Conservation (phyloP, 2,329 filamentous ascomycete species). For the Bertia moriformis region DNA sequence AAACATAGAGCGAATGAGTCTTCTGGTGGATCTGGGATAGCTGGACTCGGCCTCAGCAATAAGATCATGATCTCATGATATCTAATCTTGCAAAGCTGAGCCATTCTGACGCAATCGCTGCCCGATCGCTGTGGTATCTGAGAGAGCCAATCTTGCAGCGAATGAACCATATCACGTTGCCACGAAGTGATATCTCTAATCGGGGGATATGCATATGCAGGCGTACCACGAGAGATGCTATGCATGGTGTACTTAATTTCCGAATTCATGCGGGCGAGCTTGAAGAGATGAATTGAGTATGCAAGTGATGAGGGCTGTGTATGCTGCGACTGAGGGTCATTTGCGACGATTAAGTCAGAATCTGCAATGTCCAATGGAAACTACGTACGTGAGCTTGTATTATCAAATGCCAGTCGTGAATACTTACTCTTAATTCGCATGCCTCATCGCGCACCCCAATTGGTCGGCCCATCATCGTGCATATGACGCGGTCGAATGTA, state of each 20-base stretch:
- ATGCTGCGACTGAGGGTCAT: neutral
- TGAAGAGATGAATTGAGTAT: constrained; percentile 32
- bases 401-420: too few species aligned
- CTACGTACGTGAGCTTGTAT: too few species aligned
- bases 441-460: constrained; percentile 39
- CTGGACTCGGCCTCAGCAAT: constrained; percentile 32
- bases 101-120: constrained; percentile 10
- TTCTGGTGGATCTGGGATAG: constrained; percentile 28
- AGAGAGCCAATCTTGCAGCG: constrained; percentile 22
- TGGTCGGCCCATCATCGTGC: constrained; percentile 39
- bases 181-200: constrained; percentile 27
- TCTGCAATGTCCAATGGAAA: constrained; percentile 1
- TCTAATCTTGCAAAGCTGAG: constrained; percentile 23
- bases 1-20: constrained; percentile 24
- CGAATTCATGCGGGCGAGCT: constrained; percentile 30
- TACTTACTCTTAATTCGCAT: constrained; percentile 30
- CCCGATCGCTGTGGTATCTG: constrained; percentile 15
- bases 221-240: constrained; percentile 29
- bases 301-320: constrained; percentile 19
- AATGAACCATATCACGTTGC: constrained; percentile 24
- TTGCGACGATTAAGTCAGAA: constrained; percentile 3
- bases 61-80: constrained; percentile 33
- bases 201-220: constrained; percentile 30
- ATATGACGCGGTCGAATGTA: constrained; percentile 31
- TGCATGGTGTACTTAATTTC: constrained; percentile 43